Evolutionary conservation across 2,329 filamentous ascomycete genomes (phyloP).

Genomic region (Aspergillus spinulosporus): DNA sequence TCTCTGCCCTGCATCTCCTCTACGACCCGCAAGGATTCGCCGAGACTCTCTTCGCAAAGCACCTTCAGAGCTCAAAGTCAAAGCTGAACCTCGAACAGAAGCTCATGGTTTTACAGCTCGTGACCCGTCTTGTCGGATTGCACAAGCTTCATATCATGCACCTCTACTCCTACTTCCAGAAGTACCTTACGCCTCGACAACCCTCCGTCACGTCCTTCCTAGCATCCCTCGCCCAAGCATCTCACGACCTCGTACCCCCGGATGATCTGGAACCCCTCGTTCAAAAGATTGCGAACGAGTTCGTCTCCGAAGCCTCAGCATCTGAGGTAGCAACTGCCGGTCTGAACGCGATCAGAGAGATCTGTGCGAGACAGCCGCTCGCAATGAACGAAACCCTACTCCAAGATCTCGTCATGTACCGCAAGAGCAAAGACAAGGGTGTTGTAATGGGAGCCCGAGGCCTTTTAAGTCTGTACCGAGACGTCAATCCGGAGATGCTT

Average conservation of each 20-base stretch:
- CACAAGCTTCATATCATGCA: conserved; percentile 88
- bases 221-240: conserved; percentile 86
- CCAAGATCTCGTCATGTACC: conserved; percentile 92
- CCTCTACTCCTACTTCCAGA: conserved; percentile 95
- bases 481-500: conserved; percentile 85
- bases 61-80: conserved; percentile 81
- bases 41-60: conserved; percentile 84
- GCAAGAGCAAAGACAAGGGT: conserved; percentile 96
- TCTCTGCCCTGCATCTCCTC: conserved; percentile 89
- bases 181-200: conserved; percentile 84
- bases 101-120: conserved; percentile 83
- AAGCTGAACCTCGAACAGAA: conserved; percentile 87
- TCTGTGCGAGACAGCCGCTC: conserved; percentile 89
- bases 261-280: conserved; percentile 88
- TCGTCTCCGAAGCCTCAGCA: conserved; percentile 91
- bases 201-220: conserved; percentile 89
- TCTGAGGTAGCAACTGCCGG: conserved; percentile 89
- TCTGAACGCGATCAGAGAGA: conserved; percentile 90
- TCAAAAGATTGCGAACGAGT: conserved; percentile 96
- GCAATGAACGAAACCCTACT: conserved; percentile 95
- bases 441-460: conserved; percentile 99
- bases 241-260: conserved; percentile 86
- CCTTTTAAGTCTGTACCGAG: conserved; percentile 83
- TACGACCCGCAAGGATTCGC: conserved; percentile 94
- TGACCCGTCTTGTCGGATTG: conserved; percentile 85